phyloP scores from a whole-genome alignment of 2,329 filamentous ascomycete genomes.

The Alternaria infectoria region DNA sequence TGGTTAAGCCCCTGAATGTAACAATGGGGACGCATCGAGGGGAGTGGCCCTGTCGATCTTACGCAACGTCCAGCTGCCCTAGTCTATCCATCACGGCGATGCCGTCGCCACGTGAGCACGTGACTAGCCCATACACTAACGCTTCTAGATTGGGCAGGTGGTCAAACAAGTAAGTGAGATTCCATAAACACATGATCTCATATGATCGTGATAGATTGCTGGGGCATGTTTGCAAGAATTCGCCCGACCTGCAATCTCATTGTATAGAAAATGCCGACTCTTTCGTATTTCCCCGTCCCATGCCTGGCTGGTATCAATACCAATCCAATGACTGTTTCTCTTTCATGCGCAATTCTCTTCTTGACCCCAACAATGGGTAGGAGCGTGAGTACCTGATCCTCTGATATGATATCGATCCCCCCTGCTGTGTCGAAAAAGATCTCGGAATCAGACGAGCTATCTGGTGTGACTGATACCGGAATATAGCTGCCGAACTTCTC shows the following conservation, averaged over 20 bases:
- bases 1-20: background rate
- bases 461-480: background rate
- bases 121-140: background rate
- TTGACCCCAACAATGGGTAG: background rate
- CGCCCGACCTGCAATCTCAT: background rate
- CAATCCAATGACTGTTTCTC: background rate
- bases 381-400: background rate
- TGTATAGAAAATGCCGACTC: constrained; percentile 1
- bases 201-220: background rate
- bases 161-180: background rate
- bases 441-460: background rate
- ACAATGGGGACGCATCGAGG: background rate
- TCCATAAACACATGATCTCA: background rate
- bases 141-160: background rate
- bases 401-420: background rate
- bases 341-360: background rate
- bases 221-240: constrained; percentile 8
- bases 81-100: constrained; percentile 3
- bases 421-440: background rate
- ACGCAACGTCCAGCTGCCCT: background rate
- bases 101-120: constrained; percentile 7
- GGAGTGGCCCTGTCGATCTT: background rate
- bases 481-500: background rate
- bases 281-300: background rate
- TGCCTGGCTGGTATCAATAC: background rate